These are phyloP conservation scores for Oryza nivara DNA, from an alignment of 176 grass and related monocot genomes.

Conservation along the genomic window DNA sequence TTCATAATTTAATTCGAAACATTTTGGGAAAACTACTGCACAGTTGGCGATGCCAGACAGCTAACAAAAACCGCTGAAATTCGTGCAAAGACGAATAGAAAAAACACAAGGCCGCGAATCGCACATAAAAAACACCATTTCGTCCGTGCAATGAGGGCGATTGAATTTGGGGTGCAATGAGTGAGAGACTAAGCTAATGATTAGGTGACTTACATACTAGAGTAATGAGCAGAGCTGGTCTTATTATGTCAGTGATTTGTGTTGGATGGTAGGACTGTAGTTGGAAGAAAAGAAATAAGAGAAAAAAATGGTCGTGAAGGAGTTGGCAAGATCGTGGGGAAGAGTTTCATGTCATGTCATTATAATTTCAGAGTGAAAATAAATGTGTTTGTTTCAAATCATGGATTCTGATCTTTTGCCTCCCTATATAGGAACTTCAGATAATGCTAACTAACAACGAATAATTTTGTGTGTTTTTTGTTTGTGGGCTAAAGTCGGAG, in stretches of 20 bases:
- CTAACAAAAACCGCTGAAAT: slow-evolving; percentile 38
- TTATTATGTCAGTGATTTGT: slow-evolving; percentile 25
- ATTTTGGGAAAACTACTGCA: slow-evolving; percentile 27
- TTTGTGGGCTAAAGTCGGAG: background rate
- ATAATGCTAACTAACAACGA: background rate
- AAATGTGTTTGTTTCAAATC: slow-evolving; percentile 40
- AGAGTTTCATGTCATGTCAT: slow-evolving; percentile 49
- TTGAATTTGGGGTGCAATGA: slow-evolving; percentile 3
- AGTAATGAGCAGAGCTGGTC: slow-evolving; percentile 38
- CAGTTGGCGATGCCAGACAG: slow-evolving; percentile 53
- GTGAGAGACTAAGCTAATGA: slow-evolving; percentile 33
- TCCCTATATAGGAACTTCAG: slow-evolving; percentile 23
- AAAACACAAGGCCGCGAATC: slow-evolving; percentile 35
- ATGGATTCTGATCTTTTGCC: slow-evolving; percentile 62
- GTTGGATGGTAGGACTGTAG: slow-evolving; percentile 45
- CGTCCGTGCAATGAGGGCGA: slow-evolving; percentile 24
- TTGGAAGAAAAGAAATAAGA: slow-evolving; percentile 37
- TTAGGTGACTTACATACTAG: slow-evolving; percentile 30
- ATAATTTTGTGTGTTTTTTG: background rate
- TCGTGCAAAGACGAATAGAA: slow-evolving; percentile 21
- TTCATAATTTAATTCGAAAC: slow-evolving; percentile 43
- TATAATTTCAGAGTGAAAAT: slow-evolving; percentile 34
- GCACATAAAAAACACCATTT: background rate
- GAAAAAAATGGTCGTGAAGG: slow-evolving; percentile 32
- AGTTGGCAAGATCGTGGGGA: slow-evolving; percentile 63